These are phyloP conservation scores for Rusavskia elegans DNA, from an alignment of 495 filamentous ascomycete genomes.

Conservation along the genomic window DNA sequence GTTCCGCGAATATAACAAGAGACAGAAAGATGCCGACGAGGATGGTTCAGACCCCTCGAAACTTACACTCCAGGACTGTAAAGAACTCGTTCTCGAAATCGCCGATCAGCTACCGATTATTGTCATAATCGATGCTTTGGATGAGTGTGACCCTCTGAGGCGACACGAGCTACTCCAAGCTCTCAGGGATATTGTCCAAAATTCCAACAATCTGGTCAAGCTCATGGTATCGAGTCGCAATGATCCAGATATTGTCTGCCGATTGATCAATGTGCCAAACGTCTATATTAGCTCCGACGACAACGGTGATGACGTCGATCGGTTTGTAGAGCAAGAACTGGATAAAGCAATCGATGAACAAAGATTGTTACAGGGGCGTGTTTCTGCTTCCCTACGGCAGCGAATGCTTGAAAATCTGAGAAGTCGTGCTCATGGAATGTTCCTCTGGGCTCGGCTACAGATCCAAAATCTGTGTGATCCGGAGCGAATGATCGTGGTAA, in stretches of 20 bases:
- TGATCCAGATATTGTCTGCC: constrained; percentile 19
- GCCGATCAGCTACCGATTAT: constrained; percentile 4
- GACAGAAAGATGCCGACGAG: constrained; percentile 1
- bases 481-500: constrained; percentile 6
- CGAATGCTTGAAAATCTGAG: constrained; percentile 13
- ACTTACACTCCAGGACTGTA: constrained; percentile 2
- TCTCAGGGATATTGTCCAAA: constrained; percentile 14
- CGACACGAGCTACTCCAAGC: constrained; percentile 14
- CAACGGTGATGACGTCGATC: constrained; percentile 18
- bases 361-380: constrained; percentile 1
- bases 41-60: not conserved
- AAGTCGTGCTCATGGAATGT: constrained; percentile 21
- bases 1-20: not conserved
- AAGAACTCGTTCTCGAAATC: not conserved
- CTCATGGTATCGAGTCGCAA: constrained; percentile 24
- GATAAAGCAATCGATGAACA: constrained; percentile 7
- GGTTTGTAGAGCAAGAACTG: constrained; percentile 14
- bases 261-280: constrained; percentile 15
- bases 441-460: constrained; percentile 20
- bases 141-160: constrained; percentile 19
- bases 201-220: constrained; percentile 19
- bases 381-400: constrained; percentile 7
- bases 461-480: constrained; percentile 15
- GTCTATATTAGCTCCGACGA: constrained; percentile 15
- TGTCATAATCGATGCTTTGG: constrained; percentile 25